Evolutionary conservation across 208 protist genomes (phyloP).

Genomic region (Wallacemonas sp.): DNA sequence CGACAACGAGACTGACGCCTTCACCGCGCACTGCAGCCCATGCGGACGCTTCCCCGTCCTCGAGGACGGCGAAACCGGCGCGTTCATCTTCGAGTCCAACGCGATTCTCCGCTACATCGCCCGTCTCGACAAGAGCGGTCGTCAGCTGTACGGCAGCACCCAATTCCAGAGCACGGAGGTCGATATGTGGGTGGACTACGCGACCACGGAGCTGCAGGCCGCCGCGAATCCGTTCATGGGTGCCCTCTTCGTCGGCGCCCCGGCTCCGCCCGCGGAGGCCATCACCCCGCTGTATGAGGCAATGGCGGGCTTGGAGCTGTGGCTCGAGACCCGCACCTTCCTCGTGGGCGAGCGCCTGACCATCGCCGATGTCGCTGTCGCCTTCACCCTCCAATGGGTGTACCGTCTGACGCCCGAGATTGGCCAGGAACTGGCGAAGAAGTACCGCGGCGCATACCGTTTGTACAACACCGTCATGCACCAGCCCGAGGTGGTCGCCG

Average conservation of each 20-base stretch:
- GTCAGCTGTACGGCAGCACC: constrained; percentile 71
- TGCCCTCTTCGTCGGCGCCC: constrained; percentile 24
- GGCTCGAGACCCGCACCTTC: constrained; percentile 83
- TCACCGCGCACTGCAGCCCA: constrained; percentile 64
- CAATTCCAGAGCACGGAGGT: constrained; percentile 74
- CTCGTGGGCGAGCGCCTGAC: constrained; percentile 84
- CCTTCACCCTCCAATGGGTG: constrained; percentile 57
- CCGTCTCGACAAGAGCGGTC: constrained; percentile 51
- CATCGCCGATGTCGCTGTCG: constrained; percentile 72
- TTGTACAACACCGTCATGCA: constrained; percentile 83
- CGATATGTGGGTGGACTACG: constrained; percentile 91
- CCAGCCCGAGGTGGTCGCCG: constrained; percentile 65
- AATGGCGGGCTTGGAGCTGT: constrained; percentile 58
- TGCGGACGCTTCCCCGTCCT: constrained; percentile 66
- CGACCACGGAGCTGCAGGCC: constrained; percentile 57
- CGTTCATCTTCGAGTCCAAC: constrained; percentile 87
- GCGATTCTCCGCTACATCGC: constrained; percentile 84
- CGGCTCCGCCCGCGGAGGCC: constrained; percentile 24
- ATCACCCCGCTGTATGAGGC: constrained; percentile 38
- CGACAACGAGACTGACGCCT: constrained; percentile 70
- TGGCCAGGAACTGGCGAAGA: constrained; percentile 52
- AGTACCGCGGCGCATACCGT: constrained; percentile 63
- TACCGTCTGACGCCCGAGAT: constrained; percentile 45
- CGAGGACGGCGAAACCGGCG: constrained; percentile 64
- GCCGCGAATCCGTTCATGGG: constrained; percentile 30